A percentile compares a stretch with the other conserved stretches of the same genome.
Conservation (phyloP, 345 rosid species). For the Crucihimalaya himalaica region DNA sequence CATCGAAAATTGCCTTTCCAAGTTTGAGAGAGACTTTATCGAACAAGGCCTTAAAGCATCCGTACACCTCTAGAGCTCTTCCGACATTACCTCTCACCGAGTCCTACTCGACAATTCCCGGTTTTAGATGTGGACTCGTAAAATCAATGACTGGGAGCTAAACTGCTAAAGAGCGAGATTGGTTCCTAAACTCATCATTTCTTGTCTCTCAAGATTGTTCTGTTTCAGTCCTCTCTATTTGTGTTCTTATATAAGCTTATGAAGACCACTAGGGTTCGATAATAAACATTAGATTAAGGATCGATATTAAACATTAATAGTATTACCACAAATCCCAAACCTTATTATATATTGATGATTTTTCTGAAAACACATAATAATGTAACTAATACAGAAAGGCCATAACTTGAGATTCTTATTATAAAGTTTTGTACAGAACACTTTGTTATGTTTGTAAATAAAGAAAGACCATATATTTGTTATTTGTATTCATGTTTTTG, state of each 20-base stretch:
- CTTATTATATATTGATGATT: background rate
- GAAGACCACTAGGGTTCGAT: no score
- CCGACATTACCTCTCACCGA: background rate
- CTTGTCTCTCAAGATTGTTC: background rate
- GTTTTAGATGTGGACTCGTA: background rate
- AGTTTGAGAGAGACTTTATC: background rate
- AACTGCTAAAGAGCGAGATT: conserved; percentile 13
- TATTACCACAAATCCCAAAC: no score
- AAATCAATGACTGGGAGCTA: conserved; percentile 11
- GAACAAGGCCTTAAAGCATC: conserved; percentile 21
- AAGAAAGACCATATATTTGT: background rate
- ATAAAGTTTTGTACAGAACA: no score
- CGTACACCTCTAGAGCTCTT: background rate
- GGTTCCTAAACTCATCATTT: background rate
- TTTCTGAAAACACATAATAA: background rate
- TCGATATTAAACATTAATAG: no score
- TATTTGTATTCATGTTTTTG: background rate
- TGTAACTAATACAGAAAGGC: background rate
- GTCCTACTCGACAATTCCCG: background rate
- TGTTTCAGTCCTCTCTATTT: background rate
- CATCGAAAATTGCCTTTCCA: background rate
- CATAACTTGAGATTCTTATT: no score
- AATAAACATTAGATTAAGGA: no score
- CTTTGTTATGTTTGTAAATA: background rate
- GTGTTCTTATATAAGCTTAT: conserved; percentile 5